phyloP scores from a whole-genome alignment of 768 basidiomycete species.

The Stropharia rugosoannulata region DNA sequence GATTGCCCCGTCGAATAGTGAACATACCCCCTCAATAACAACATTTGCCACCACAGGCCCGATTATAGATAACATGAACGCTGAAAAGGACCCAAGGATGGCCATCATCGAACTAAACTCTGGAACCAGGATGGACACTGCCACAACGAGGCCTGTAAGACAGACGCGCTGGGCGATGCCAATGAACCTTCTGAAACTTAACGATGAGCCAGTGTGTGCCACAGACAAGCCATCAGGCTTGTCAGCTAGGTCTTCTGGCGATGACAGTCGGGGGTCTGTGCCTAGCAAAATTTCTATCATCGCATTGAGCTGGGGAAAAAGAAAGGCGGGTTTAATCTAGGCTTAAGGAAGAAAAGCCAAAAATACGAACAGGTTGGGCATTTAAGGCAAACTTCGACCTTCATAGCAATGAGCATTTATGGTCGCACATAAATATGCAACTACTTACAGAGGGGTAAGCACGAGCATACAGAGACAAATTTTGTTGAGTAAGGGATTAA shows the following conservation, averaged over 20 bases:
- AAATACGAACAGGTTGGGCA: conserved; percentile 66
- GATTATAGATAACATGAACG: conserved; percentile 73
- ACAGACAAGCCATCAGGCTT: conserved; percentile 33
- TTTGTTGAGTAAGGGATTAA: conserved; percentile 68
- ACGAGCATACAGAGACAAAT: conserved; percentile 87
- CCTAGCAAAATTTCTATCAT: conserved; percentile 81
- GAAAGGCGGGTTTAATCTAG: neutral
- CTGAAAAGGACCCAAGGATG: conserved; percentile 88
- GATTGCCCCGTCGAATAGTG: conserved; percentile 51
- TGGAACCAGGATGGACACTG: conserved; percentile 73
- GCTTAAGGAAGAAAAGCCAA: neutral
- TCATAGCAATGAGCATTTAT: conserved; percentile 14
- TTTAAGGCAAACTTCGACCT: conserved; percentile 89
- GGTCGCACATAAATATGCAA: neutral
- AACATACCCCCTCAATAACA: conserved; percentile 48
- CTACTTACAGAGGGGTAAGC: conserved; percentile 64
- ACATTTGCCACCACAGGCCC: conserved; percentile 76
- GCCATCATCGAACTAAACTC: conserved; percentile 86
- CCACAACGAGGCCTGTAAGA: conserved; percentile 59
- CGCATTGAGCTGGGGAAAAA: conserved; percentile 57
- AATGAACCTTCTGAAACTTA: conserved; percentile 38
- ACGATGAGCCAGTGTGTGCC: conserved; percentile 22
- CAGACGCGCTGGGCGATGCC: conserved; percentile 54
- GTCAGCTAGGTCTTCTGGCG: conserved; percentile 37
- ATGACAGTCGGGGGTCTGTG: conserved; percentile 45